A percentile compares a stretch with the other conserved stretches of the same genome.
phyloP scores from a whole-genome alignment of 176 grass and related monocot genomes.

The Thalia dealbata region DNA sequence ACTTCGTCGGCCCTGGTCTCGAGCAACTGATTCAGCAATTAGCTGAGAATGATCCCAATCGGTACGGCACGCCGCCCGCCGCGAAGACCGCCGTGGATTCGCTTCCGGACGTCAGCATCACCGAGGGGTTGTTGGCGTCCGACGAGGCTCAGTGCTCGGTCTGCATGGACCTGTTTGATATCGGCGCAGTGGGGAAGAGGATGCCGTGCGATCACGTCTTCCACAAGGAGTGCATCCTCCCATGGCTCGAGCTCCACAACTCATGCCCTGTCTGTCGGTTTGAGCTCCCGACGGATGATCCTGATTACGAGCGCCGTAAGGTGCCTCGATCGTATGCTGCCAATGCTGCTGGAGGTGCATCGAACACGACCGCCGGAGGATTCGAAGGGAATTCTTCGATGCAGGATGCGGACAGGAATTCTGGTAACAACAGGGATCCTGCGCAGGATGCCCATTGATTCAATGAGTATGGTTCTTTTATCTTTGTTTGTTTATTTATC shows the following conservation, averaged over 20 bases:
- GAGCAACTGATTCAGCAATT: constrained; percentile 96
- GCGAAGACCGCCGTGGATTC: constrained; percentile 42
- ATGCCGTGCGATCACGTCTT: constrained; percentile 97
- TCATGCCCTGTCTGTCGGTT: constrained; percentile 93
- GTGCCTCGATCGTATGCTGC: neutral
- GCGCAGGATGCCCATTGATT: neutral
- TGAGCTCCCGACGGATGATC: constrained; percentile 83
- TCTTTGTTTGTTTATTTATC: neutral
- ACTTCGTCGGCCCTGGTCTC: constrained; percentile 75
- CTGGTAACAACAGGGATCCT: constrained; percentile 1
- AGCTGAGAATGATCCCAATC: constrained; percentile 85
- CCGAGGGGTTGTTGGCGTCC: constrained; percentile 37
- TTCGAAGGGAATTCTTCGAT: neutral
- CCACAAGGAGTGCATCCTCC: constrained; percentile 66
- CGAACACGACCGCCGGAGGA: neutral
- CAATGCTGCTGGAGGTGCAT: neutral
- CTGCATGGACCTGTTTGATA: constrained; percentile 85
- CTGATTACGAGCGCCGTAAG: constrained; percentile 47
- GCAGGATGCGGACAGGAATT: neutral
- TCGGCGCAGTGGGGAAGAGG: constrained; percentile 62
- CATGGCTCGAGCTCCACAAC: constrained; percentile 94
- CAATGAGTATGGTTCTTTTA: neutral
- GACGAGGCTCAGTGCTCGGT: constrained; percentile 73
- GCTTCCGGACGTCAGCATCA: constrained; percentile 58
- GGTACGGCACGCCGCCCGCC: constrained; percentile 72